Evolutionary conservation across 805 yeast species (phyloP), one percentile per base, ranked within the genome.

Genomic region (Suhomyces sp.): DNA sequence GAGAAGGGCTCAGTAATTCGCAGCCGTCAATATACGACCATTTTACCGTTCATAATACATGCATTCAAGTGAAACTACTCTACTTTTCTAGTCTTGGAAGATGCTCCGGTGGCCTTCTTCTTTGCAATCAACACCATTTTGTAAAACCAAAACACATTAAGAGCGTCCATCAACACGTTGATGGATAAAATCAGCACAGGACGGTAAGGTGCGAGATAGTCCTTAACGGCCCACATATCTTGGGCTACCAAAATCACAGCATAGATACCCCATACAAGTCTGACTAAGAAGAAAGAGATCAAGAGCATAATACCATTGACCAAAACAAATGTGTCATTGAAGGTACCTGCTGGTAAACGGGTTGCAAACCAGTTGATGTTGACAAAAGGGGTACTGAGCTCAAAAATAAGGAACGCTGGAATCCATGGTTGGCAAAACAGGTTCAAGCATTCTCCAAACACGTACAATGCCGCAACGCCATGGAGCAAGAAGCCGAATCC

Each of bases 331-430:
- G 63, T 75, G 21, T 75, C 75, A 41, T 87, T 84, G 48, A 89
- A 76, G 3, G 82, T 68, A 3, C 87, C 88, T 1, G 77, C 77
- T 1, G 96, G 94, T 15, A 91, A 74, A 60, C 88, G 85, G 29
- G 87, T 79, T 31, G 90, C 84, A 68, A 86, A 92, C 97, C 97
- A 94, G 68, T 94, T 89, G 64, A 89, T 67, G 69, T 94, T 96
- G 55, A 94, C 97, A 70, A 94, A 94, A 7, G 98, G 98, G 1
- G 97, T 89, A 45, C 96, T 86, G 40, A 88, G 78, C 71, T 94
- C 99, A 68, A 87, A 94, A 47, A 88, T 66, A 60, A 94, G 76
- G 66, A 92, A 94, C 19, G 85, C 83, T 1, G 96, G 93, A 24
- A 88, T 80, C 83, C 87, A 86, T 47, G 91, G 86, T 68, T 86